phyloP scores from a whole-genome alignment of 2,329 filamentous ascomycete genomes.

The Metarhizium album region DNA sequence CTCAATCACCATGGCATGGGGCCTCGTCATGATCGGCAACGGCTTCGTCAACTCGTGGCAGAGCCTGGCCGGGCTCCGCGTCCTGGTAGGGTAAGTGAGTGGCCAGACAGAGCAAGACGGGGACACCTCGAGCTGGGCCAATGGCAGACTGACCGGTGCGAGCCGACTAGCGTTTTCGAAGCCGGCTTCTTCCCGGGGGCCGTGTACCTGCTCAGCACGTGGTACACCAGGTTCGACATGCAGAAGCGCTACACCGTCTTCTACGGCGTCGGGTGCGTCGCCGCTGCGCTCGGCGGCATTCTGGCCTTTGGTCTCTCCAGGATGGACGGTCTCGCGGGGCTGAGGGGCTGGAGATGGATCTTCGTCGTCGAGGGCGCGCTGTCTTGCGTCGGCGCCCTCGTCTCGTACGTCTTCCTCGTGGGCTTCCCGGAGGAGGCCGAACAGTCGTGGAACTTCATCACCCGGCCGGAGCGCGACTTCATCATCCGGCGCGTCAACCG shows the following conservation, averaged over 20 bases:
- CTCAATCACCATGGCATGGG: constrained; percentile 12
- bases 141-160: too few species aligned
- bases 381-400: not conserved
- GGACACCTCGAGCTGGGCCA: too few species aligned
- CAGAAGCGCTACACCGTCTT: constrained; percentile 7
- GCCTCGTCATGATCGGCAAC: constrained; percentile 10
- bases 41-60: constrained; percentile 10
- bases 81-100: not conserved
- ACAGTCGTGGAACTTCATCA: not conserved
- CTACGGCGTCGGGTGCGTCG: not conserved
- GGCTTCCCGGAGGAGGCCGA: not conserved
- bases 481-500: not conserved
- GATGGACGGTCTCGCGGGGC: not conserved
- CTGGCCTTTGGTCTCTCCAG: not conserved
- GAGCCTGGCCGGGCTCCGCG: not conserved
- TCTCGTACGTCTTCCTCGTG: not conserved
- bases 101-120: too few species aligned
- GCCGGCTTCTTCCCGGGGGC: not conserved
- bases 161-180: not conserved
- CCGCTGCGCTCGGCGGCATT: not conserved
- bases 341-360: constrained; percentile 8
- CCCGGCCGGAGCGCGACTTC: not conserved
- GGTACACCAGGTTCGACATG: not conserved
- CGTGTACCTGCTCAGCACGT: not conserved
- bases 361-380: not conserved